Evolutionary conservation across 176 grass and related monocot genomes (phyloP).

Genomic region (Oryza glaberrima): DNA sequence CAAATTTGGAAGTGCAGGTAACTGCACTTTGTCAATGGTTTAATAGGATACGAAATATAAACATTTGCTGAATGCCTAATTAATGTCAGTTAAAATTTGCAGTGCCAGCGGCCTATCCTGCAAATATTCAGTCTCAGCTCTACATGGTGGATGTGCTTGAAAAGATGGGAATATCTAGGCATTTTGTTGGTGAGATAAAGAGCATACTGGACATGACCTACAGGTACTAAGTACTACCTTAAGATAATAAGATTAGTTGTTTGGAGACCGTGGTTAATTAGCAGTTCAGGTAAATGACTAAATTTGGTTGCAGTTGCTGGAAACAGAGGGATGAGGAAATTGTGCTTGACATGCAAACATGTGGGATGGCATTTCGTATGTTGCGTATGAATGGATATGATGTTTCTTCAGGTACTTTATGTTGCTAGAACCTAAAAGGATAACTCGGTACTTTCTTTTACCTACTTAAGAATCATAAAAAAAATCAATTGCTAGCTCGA

Average conservation of each 20-base stretch:
- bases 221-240: slow-evolving; percentile 23
- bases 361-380: slow-evolving; percentile 69
- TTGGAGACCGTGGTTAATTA: not conserved
- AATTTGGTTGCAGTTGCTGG: slow-evolving; percentile 53
- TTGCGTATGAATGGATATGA: slow-evolving; percentile 66
- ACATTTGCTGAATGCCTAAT: not conserved
- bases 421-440: too few species aligned
- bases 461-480: not conserved
- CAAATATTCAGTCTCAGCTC: slow-evolving; percentile 51
- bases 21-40: too few species aligned
- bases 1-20: not conserved
- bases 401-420: slow-evolving; percentile 64
- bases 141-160: slow-evolving; percentile 60
- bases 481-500: too few species aligned
- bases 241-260: not conserved
- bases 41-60: too few species aligned
- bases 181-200: slow-evolving; percentile 59
- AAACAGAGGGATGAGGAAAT: slow-evolving; percentile 55
- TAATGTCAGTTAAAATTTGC: not conserved
- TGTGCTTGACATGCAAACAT: slow-evolving; percentile 43
- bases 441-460: too few species aligned
- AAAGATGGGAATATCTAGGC: slow-evolving; percentile 57
- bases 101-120: slow-evolving; percentile 3
- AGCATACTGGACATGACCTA: slow-evolving; percentile 58
- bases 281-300: not conserved